These are phyloP conservation scores for Spergularia azorica DNA, from an alignment of 179 eudicot genomes.

Conservation along the genomic window DNA sequence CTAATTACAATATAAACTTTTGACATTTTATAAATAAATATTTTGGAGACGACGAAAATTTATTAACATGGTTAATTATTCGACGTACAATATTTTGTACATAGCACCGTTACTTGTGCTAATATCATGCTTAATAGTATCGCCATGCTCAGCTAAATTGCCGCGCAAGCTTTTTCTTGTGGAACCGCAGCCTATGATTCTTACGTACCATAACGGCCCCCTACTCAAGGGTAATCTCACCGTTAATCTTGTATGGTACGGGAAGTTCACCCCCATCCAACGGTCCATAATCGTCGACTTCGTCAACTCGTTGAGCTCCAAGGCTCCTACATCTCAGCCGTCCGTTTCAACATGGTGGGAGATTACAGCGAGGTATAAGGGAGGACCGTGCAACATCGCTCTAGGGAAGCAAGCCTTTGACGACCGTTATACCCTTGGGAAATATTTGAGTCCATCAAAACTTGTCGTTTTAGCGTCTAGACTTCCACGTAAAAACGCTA, in stretches of 20 bases:
- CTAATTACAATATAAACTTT: neutral
- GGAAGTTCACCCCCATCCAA: conserved; percentile 63
- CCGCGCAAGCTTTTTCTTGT: conserved; percentile 31
- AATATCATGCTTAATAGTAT: neutral
- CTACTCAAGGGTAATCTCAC: conserved; percentile 60
- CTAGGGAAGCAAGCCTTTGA: conserved; percentile 34
- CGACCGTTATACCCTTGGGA: conserved; percentile 32
- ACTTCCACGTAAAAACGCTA: conserved; percentile 20
- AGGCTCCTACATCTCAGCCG: conserved; percentile 18
- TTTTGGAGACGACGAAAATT: neutral
- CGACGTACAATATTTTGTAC: conserved; percentile 3
- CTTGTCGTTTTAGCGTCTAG: conserved; percentile 29
- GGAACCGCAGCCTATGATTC: conserved; percentile 24
- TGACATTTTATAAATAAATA: neutral
- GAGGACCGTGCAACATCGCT: conserved; percentile 21
- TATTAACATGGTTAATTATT: conserved; percentile 7
- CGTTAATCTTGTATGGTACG: conserved; percentile 75
- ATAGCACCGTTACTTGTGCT: conserved; percentile 12
- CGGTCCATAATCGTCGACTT: conserved; percentile 62
- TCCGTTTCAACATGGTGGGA: conserved; percentile 48
- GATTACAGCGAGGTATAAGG: conserved; percentile 23
- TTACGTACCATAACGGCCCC: conserved; percentile 65
- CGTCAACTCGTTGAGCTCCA: conserved; percentile 35
- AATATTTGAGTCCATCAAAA: conserved; percentile 20
- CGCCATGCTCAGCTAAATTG: conserved; percentile 9